Base-by-base conservation (phyloP, 257 asterid genomes). In the Penstemon barbatus region DNA sequence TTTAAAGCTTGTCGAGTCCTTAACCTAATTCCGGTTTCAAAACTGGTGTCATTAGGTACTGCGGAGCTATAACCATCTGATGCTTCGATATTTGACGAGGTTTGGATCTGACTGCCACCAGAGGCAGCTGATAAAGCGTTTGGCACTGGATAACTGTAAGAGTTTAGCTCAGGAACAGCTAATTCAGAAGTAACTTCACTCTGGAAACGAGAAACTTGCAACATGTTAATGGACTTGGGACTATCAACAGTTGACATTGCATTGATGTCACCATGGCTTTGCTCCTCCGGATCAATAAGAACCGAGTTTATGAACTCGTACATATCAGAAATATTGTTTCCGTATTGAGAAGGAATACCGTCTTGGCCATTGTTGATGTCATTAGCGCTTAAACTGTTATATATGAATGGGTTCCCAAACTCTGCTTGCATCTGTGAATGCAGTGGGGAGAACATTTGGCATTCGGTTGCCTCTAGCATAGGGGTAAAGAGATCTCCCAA, bases 341-440 rank as follows among this genome's bases (percentile, higher is more conserved):
- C 97, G 77, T 77, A 78, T 8, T 82, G 95, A 63, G 71, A 71
- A 13, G 80, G 86, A 67, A 66, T 11, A 57, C 13, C 69, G 9
- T 69, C 73, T 48, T 70, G 83, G 59, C 53, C 50, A 55, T 53
- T 65, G 69, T 43, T 57, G 25, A 74, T 48, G 65, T 82, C 84
- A 74, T 67, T 66, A 12, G 78, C 7, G 44, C 46, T 2, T 41
- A 79, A 66, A 66, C 69, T 45, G 73, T 54, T 67, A 60, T 71
- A 74, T 5, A 75, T 55, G 79, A 45, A 78, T 4, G 83, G 70
- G 53, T 87, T 78, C 63, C 89, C 98, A 64, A 84, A 75, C 79
- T 83, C 92, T 12, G 61, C 69, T 72, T 81, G 96, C 83, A 90
- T 78, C 78, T 87, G 96, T 4, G 90, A 79, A 60, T 83, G 88